These are phyloP conservation scores for Inga laurina DNA, from an alignment of 306 rosid genomes.

Conservation along the genomic window DNA sequence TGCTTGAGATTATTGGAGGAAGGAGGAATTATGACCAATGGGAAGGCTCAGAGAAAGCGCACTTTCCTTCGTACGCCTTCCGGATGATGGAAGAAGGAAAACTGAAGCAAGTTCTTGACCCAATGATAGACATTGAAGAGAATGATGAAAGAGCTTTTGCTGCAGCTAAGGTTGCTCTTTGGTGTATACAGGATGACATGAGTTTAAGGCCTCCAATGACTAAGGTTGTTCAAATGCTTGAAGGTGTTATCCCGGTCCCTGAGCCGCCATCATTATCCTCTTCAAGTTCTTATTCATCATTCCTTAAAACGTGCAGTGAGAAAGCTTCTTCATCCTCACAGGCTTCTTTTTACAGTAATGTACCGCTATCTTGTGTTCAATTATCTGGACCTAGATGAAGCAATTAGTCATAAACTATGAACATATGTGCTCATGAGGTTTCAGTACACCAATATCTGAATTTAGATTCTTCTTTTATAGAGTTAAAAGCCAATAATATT, in stretches of 20 bases:
- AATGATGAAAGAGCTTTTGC: slow-evolving; percentile 46
- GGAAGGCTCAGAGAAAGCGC: slow-evolving; percentile 69
- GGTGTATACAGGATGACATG: slow-evolving; percentile 92
- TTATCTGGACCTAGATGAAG: slow-evolving; percentile 84
- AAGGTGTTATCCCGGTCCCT: slow-evolving; percentile 61
- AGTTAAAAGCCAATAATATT: not conserved
- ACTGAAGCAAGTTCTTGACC: slow-evolving; percentile 49
- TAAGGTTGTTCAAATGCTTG: slow-evolving; percentile 89
- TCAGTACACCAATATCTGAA: not conserved
- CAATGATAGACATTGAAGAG: slow-evolving; percentile 54
- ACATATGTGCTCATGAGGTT: not conserved
- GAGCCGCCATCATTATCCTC: slow-evolving; percentile 68
- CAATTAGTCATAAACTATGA: not conserved
- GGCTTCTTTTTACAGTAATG: slow-evolving; percentile 60
- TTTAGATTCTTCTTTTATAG: not conserved
- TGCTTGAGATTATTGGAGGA: slow-evolving; percentile 85
- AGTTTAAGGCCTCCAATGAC: slow-evolving; percentile 76
- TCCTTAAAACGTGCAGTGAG: slow-evolving; percentile 58
- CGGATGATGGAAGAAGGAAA: slow-evolving; percentile 70
- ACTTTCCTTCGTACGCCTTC: slow-evolving; percentile 83
- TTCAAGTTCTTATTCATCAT: slow-evolving; percentile 45
- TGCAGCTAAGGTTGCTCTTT: slow-evolving; percentile 68
- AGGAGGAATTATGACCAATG: slow-evolving; percentile 79
- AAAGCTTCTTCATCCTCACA: slow-evolving; percentile 77
- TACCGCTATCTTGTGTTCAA: slow-evolving; percentile 66